Percentiles rank a stretch among this genome's conserved stretches.
Conservation (phyloP, 768 basidiomycete species). For the Myochromella boudieri region DNA sequence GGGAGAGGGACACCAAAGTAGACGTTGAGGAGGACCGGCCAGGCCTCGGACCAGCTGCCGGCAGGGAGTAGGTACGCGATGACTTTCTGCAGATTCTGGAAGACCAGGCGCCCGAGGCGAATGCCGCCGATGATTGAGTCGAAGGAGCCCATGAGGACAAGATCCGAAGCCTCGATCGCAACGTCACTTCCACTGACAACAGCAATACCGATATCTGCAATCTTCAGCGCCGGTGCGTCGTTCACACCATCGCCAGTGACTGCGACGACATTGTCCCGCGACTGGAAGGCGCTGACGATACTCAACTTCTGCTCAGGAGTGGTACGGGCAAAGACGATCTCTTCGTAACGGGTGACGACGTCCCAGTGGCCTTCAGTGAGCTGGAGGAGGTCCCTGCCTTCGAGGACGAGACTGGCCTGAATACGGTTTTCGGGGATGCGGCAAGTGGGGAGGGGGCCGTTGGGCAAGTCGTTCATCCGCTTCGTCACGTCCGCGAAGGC, state of each 20-base stretch:
- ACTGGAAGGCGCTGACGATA: slow-evolving; percentile 55
- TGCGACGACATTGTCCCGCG: slow-evolving; percentile 48
- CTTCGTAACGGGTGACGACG: slow-evolving; percentile 34
- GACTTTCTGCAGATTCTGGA: slow-evolving; percentile 59
- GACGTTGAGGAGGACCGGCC: slow-evolving; percentile 55
- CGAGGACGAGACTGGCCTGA: slow-evolving; percentile 37
- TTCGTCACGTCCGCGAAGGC: slow-evolving; percentile 8
- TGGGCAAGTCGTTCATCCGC: slow-evolving; percentile 8
- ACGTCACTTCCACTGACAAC: slow-evolving; percentile 45
- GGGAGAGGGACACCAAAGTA: slow-evolving; percentile 60
- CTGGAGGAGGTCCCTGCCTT: slow-evolving; percentile 41
- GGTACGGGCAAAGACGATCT: slow-evolving; percentile 54
- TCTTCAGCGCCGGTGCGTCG: slow-evolving; percentile 51
- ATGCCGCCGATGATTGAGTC: slow-evolving; percentile 58
- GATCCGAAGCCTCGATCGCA: slow-evolving; percentile 52
- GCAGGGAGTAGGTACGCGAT: slow-evolving; percentile 47
- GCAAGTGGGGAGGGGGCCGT: slow-evolving; percentile 5
- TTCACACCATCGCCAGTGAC: slow-evolving; percentile 61
- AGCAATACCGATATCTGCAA: slow-evolving; percentile 55
- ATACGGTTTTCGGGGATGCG: slow-evolving; percentile 30
- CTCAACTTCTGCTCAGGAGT: slow-evolving; percentile 58
- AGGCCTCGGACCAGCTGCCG: slow-evolving; percentile 61
- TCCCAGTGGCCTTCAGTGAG: slow-evolving; percentile 41
- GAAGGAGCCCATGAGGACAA: slow-evolving; percentile 44
- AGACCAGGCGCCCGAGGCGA: slow-evolving; percentile 57